Base-by-base conservation (phyloP, 805 yeast genomes). In the Lipomyces yamanashiensis region DNA sequence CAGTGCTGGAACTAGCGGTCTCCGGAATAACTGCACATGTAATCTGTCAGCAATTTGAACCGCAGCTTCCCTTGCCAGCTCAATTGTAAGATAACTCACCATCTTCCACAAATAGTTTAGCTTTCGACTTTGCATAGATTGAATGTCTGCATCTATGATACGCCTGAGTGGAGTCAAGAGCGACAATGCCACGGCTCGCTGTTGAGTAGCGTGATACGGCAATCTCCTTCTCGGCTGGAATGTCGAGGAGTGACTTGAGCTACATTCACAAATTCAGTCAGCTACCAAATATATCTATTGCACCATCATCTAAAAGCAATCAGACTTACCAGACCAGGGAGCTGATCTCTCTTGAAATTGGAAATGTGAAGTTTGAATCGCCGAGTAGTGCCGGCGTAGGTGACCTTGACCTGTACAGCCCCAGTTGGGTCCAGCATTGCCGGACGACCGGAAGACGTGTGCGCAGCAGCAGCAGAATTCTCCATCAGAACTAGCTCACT, bases 201-300 rank as follows among this genome's bases (percentile, higher is more conserved):
- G 64, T 64, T 15, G 69, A 66, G 57, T 60, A 63, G 23, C 69
- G 56, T 34, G 50, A 58, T 40, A 66, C 47, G 5, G 45, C 28
- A 43, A 66, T 49, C 34, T 37, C 47, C 43, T 17, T 28, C 10
- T 44, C 54, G 17, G 28, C 54, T 1, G 67, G 65, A 15, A 66
- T 50, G 17, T 57, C 63, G 13, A 66, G 61, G 37, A 64, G 50
- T 39, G 63, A 51, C 48, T 66, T 66, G 40, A 65, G 33, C 68
- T 65, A 40, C 17, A 37, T 7, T 12, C 48, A 34, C 21, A 34
- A n/a, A 37, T 43, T 3, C 47, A 43, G 47, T 8, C 15, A n/a
- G 21, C 9, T 43, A 19, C 6, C 15, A 34, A 8, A 58, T 9
- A 28, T 10, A 23, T n/a, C 7, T 21, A 52, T 10, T 10, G 9